Conservation (phyloP, 345 rosid species). For the Salix suchowensis region DNA sequence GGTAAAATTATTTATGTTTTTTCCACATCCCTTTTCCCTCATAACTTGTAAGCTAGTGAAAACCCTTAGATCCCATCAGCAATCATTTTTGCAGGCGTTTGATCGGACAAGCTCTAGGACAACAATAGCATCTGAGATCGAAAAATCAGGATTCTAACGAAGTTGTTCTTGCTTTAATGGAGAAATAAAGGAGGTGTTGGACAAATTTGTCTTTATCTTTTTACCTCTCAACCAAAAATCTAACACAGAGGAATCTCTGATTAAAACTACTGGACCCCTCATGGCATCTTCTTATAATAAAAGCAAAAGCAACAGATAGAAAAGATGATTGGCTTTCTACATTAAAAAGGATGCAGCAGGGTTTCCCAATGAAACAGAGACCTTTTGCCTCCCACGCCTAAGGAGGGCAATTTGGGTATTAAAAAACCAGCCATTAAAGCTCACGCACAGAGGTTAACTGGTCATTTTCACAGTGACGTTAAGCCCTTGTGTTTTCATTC, state of each 20-base stretch:
- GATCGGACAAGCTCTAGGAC: background rate
- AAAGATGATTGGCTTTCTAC: conserved; percentile 43
- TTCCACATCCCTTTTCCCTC: background rate
- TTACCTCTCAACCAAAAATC: background rate
- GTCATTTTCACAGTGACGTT: conserved; percentile 32
- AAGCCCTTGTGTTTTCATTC: background rate
- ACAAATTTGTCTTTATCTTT: background rate
- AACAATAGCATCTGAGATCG: background rate
- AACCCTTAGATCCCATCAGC: background rate
- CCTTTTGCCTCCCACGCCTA: conserved; percentile 39
- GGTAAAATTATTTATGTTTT: background rate
- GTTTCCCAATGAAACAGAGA: conserved; percentile 11
- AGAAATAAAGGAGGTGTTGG: background rate
- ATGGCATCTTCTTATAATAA: conserved; percentile 21
- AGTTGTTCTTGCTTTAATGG: background rate
- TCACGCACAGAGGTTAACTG: background rate
- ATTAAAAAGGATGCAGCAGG: conserved; percentile 17
- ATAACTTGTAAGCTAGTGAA: background rate
- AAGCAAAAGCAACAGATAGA: conserved; percentile 28
- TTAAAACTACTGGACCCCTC: conserved; percentile 18
- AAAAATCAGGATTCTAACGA: background rate
- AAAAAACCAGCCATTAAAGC: background rate
- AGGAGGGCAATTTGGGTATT: conserved; percentile 20
- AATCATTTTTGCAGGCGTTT: background rate
- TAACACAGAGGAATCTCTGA: background rate